A percentile compares a stretch with the other conserved stretches of the same genome.
Conservation (phyloP, 805 yeast genomes). For the Candida cerambycidarum region DNA sequence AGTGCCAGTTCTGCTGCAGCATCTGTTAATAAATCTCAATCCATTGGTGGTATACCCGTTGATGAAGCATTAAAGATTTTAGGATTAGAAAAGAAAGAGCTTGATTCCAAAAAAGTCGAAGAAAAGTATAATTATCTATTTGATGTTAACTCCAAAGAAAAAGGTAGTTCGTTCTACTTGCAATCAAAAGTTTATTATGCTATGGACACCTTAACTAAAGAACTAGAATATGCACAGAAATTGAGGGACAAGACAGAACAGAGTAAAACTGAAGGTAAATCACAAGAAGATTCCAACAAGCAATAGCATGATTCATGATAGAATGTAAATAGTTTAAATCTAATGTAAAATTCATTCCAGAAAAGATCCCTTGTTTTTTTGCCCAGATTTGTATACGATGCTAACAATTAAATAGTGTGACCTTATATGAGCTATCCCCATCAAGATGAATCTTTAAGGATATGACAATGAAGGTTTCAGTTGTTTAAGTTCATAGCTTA, state of each 20-base stretch:
- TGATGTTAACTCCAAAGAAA: slow-evolving; percentile 86
- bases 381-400: background rate
- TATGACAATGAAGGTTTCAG: no score
- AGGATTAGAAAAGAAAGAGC: slow-evolving; percentile 63
- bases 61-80: slow-evolving; percentile 92
- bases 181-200: slow-evolving; percentile 95
- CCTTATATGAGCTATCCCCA: no score
- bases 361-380: background rate
- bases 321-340: slow-evolving; percentile 5
- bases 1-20: slow-evolving; percentile 68
- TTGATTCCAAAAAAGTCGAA: slow-evolving; percentile 58
- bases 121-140: slow-evolving; percentile 79
- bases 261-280: background rate
- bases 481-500: no score
- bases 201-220: slow-evolving; percentile 84
- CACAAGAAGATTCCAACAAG: slow-evolving; percentile 6
- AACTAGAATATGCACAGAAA: slow-evolving; percentile 60
- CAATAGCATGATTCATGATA: slow-evolving; percentile 3
- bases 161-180: slow-evolving; percentile 92
- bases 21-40: slow-evolving; percentile 45
- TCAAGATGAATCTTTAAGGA: no score
- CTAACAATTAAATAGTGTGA: no score
- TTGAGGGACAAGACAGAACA: slow-evolving; percentile 21
- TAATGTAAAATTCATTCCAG: background rate
- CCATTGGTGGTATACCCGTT: slow-evolving; percentile 74